Evolutionary conservation across 306 rosid species (phyloP), one percentile per base, ranked within the genome.

Genomic region (Alnus glutinosa): DNA sequence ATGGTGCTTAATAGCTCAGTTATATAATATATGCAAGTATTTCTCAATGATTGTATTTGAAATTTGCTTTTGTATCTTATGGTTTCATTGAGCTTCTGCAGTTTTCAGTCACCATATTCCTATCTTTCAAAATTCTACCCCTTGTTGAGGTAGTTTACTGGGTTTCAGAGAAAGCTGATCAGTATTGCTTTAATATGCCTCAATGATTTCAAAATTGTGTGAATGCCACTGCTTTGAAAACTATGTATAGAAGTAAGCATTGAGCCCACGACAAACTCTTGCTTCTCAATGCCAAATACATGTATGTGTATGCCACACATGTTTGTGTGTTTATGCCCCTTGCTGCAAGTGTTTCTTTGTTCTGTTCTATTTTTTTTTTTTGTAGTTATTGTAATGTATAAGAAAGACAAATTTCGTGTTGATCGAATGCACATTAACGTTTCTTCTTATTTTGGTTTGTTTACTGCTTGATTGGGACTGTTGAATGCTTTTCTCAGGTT

Each of bases 401-500:
- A 42, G 13, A 39, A 39, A 67, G 6, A 39, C 32, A 18, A 2
- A 4, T 18, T 67, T 42, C 39, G 9, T 18, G 51, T 7, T 16
- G 72, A 67, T 67, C 18, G 39, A 39, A 39, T 19, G 36, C 13
- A 28, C 34, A 59, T 28, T 9, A 9, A 59, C 9, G 3, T 67
- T 67, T 67, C 14, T 42, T 37, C 32, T 16, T 67, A 67, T 23
- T 42, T 39, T 4, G 28, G 50, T 67, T 67, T 39, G 72, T 67
- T 67, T 42, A 18, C 50, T n/a, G 4, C 28, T 50, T 70, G 30
- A 9, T 23, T 48, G 75, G 64, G 70, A 67, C 48, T 76, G 66
- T 76, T 71, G 68, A n/a, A 70, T 84, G 78, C 73, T 82, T 87
- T 84, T 55, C 37, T 54, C 86, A 94, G 98, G 98, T 94, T 84